phyloP scores from a whole-genome alignment of 2,329 filamentous ascomycete genomes.

The Chaetothyriales sp. region DNA sequence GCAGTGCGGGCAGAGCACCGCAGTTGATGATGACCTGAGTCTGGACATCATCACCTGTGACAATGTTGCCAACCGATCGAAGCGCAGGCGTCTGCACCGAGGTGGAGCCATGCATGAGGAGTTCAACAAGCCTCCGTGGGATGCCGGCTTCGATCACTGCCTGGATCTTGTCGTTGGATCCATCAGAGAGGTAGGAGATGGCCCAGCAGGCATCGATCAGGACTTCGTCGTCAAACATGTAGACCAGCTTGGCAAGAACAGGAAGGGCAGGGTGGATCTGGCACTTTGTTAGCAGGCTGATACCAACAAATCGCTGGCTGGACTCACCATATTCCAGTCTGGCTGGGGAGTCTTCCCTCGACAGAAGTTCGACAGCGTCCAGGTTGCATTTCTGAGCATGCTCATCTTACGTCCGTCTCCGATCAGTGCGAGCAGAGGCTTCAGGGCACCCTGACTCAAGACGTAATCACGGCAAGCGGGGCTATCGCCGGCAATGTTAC shows the following conservation, averaged over 20 bases:
- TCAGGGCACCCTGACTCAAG: slow-evolving; percentile 74
- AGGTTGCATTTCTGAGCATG: slow-evolving; percentile 97
- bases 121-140: slow-evolving; percentile 84
- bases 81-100: slow-evolving; percentile 96
- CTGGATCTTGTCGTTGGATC: slow-evolving; percentile 98
- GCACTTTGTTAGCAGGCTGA: slow-evolving; percentile 18
- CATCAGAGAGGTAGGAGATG: slow-evolving; percentile 95
- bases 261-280: slow-evolving; percentile 90
- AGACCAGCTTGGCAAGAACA: slow-evolving; percentile 90
- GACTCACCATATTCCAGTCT: slow-evolving; percentile 83
- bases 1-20: slow-evolving; percentile 76
- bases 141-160: slow-evolving; percentile 97
- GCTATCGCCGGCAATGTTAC: slow-evolving; percentile 98
- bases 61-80: slow-evolving; percentile 94
- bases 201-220: slow-evolving; percentile 99
- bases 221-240: slow-evolving; percentile 95
- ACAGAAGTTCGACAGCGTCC: slow-evolving; percentile 99
- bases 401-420: slow-evolving; percentile 97
- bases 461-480: slow-evolving; percentile 96
- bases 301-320: slow-evolving; percentile 1
- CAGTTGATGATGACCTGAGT: slow-evolving; percentile 99
- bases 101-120: slow-evolving; percentile 95
- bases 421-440: slow-evolving; percentile 74
- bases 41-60: slow-evolving; percentile 95
- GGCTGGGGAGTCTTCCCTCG: slow-evolving; percentile 98